Percentiles rank a stretch among this genome's conserved stretches.
Conservation (phyloP, 2,329 filamentous ascomycete genomes). For the Aspergillus floridensis region DNA sequence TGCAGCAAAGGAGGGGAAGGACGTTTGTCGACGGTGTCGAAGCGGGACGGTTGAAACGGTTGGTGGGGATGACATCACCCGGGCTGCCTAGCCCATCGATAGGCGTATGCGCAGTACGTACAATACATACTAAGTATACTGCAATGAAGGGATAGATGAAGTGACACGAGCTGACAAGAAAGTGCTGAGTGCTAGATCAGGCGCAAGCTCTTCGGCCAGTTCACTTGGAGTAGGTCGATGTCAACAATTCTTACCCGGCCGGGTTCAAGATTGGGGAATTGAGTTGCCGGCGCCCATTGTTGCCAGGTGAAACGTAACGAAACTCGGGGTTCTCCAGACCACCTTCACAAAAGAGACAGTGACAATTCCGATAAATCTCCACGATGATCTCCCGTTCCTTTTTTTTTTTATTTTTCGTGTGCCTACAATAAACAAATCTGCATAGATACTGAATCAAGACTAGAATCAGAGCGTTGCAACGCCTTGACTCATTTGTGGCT, state of each 20-base stretch:
- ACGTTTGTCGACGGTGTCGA: neutral
- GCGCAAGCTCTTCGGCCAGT: neutral
- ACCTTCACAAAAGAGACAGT: neutral
- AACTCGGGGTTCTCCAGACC: neutral
- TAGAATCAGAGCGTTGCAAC: neutral
- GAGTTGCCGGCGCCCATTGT: neutral
- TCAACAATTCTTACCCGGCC: neutral
- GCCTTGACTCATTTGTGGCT: neutral
- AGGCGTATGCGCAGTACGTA: too few relatives aligned
- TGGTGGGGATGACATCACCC: neutral
- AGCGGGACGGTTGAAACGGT: constrained; percentile 1
- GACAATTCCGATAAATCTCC: neutral
- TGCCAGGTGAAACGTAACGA: neutral
- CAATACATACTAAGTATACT: too few relatives aligned
- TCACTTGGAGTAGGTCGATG: too few relatives aligned
- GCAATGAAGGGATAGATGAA: too few relatives aligned
- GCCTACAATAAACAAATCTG: neutral
- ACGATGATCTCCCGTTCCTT: neutral
- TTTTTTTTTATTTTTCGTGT: too few relatives aligned
- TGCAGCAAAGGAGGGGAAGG: neutral
- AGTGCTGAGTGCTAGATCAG: neutral
- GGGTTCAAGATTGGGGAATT: neutral
- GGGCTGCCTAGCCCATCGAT: neutral
- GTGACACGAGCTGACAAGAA: neutral
- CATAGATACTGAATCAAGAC: neutral